Evolutionary conservation across 2,329 filamentous ascomycete genomes (phyloP).

Genomic region (Cercospora sojina): DNA sequence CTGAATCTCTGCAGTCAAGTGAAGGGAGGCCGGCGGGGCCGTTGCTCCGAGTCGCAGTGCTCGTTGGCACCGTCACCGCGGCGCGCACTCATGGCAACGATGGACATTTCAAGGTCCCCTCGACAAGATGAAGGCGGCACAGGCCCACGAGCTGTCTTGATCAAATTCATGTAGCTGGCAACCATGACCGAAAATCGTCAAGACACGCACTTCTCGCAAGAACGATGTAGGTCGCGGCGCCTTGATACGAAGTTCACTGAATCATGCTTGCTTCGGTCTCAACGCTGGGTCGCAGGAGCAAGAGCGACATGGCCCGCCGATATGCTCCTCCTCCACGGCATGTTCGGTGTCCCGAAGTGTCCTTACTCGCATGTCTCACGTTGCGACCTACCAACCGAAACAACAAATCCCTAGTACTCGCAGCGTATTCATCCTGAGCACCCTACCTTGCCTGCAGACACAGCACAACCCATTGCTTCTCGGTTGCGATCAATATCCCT

Average conservation of each 20-base stretch:
- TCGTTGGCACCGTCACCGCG: background rate
- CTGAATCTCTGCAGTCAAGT: background rate
- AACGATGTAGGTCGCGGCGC: background rate
- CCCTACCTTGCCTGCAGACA: constrained; percentile 7
- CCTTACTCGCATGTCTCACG: background rate
- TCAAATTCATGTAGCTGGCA: background rate
- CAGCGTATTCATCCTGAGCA: constrained; percentile 7
- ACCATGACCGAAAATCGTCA: background rate
- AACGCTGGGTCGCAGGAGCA: background rate
- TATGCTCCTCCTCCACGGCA: constrained; percentile 3
- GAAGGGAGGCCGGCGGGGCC: too few relatives aligned
- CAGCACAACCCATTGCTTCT: constrained; percentile 16
- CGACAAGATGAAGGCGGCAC: background rate
- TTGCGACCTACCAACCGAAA: background rate
- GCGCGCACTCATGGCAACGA: background rate
- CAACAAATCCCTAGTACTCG: background rate
- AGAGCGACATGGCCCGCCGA: background rate
- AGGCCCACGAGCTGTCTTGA: background rate
- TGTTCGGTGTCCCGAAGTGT: background rate
- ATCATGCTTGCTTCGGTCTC: background rate
- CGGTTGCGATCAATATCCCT: constrained; percentile 20
- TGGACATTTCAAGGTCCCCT: background rate
- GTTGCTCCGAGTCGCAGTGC: background rate
- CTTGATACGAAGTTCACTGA: background rate
- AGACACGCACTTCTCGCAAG: background rate